These are phyloP conservation scores for Diaporthe vexans DNA, from an alignment of 2,329 filamentous ascomycete species.

Conservation along the genomic window DNA sequence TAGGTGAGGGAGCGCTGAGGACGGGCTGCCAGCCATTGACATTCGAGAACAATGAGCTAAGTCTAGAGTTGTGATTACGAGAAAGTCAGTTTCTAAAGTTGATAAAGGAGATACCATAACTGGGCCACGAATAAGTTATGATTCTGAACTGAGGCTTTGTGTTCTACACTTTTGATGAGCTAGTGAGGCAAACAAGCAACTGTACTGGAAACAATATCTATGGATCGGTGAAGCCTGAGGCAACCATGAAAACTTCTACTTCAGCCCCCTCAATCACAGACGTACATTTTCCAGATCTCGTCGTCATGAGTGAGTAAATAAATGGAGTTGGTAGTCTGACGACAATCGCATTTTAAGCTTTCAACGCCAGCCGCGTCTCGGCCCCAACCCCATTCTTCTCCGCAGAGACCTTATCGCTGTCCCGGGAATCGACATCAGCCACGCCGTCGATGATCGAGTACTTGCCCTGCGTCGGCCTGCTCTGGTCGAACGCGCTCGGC, in stretches of 20 bases:
- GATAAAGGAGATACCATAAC: no score
- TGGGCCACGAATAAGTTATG: no score
- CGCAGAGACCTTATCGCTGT: slow-evolving; percentile 1
- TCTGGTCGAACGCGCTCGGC: slow-evolving; percentile 34
- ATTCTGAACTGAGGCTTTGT: no score
- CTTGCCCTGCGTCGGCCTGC: slow-evolving; percentile 30
- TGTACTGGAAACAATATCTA: not conserved
- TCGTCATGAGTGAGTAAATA: not conserved
- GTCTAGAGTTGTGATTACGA: no score
- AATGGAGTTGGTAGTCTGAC: not conserved
- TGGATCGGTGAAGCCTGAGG: not conserved
- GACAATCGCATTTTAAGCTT: not conserved
- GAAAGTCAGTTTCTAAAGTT: no score
- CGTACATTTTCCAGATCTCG: not conserved
- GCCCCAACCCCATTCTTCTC: not conserved
- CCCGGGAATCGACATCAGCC: slow-evolving; percentile 16
- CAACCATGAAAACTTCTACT: not conserved
- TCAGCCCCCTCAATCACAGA: not conserved
- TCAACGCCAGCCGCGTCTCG: not conserved
- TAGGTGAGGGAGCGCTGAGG: no score
- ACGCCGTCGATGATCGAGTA: slow-evolving; percentile 26
- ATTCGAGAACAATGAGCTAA: no score
- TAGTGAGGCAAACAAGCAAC: not conserved
- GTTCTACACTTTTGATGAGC: no score
- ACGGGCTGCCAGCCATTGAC: no score